Percentiles rank a stretch among this genome's conserved stretches.
phyloP scores from a whole-genome alignment of 2,329 filamentous ascomycete species.

The Cladophialophora chaetospira region DNA sequence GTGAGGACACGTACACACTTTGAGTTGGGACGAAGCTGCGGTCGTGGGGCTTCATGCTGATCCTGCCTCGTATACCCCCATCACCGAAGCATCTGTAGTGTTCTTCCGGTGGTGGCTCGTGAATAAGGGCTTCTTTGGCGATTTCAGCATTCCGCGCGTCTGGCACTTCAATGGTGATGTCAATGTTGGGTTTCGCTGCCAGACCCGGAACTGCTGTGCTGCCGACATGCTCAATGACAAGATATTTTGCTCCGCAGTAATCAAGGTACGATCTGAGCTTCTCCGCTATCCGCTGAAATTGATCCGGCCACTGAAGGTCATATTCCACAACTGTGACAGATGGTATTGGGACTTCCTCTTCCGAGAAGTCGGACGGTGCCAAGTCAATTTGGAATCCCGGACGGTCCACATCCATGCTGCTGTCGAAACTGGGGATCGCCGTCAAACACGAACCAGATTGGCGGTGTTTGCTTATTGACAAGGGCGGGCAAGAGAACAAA shows the following conservation, averaged over 20 bases:
- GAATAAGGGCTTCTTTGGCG: constrained; percentile 27
- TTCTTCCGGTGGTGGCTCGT: constrained; percentile 26
- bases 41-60: constrained; percentile 28
- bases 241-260: background rate
- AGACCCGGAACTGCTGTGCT: constrained; percentile 29
- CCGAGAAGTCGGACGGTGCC: no score
- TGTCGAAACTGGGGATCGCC: no score
- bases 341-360: background rate
- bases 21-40: constrained; percentile 13
- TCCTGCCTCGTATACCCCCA: constrained; percentile 31
- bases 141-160: constrained; percentile 9
- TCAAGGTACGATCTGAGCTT: constrained; percentile 4
- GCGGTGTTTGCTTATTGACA: no score
- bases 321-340: constrained; percentile 3
- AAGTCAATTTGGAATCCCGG: no score
- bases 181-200: constrained; percentile 32
- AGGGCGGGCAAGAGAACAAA: no score
- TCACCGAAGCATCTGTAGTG: constrained; percentile 32
- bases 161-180: constrained; percentile 31
- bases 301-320: constrained; percentile 1
- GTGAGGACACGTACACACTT: constrained; percentile 29
- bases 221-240: constrained; percentile 32
- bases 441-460: no score
- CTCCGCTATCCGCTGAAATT: constrained; percentile 4
- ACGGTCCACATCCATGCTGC: no score